These are phyloP conservation scores for Yarrowia keelungensis DNA, from an alignment of 805 yeast species.

Conservation along the genomic window DNA sequence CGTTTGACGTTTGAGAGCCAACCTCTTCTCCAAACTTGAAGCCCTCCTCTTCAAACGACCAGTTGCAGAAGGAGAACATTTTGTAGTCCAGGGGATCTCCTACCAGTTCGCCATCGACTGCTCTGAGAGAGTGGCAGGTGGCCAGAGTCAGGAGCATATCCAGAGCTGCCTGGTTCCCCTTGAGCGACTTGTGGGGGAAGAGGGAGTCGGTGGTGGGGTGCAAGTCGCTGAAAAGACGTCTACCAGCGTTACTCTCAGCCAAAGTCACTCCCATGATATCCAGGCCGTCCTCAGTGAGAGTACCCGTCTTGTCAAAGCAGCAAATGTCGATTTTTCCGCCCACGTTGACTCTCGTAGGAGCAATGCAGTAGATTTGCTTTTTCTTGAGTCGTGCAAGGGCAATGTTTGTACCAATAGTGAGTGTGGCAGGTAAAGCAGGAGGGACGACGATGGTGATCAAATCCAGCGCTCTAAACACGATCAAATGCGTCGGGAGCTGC, in stretches of 20 bases:
- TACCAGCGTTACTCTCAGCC: slow-evolving; percentile 41
- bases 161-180: slow-evolving; percentile 43
- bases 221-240: slow-evolving; percentile 40
- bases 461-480: slow-evolving; percentile 89
- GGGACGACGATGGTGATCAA: slow-evolving; percentile 97
- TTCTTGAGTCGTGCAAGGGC: slow-evolving; percentile 78
- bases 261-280: slow-evolving; percentile 77
- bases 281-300: slow-evolving; percentile 94
- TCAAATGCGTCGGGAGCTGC: slow-evolving; percentile 71
- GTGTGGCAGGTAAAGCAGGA: slow-evolving; percentile 97
- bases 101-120: slow-evolving; percentile 76
- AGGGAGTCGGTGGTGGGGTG: slow-evolving; percentile 35
- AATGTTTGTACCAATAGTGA: slow-evolving; percentile 95
- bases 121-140: slow-evolving; percentile 85
- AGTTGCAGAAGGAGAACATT: slow-evolving; percentile 89
- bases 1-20: slow-evolving; percentile 23
- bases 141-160: slow-evolving; percentile 61
- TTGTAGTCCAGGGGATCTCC: slow-evolving; percentile 95
- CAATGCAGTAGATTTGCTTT: slow-evolving; percentile 80
- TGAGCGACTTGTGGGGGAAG: slow-evolving; percentile 14
- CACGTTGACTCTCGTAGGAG: slow-evolving; percentile 94
- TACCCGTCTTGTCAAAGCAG: slow-evolving; percentile 97
- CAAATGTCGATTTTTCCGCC: slow-evolving; percentile 91
- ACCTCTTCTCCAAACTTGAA: slow-evolving; percentile 40
- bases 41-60: slow-evolving; percentile 75